phyloP scores from a whole-genome alignment of 2,329 filamentous ascomycete genomes.

The Lachnellula willkommii region DNA sequence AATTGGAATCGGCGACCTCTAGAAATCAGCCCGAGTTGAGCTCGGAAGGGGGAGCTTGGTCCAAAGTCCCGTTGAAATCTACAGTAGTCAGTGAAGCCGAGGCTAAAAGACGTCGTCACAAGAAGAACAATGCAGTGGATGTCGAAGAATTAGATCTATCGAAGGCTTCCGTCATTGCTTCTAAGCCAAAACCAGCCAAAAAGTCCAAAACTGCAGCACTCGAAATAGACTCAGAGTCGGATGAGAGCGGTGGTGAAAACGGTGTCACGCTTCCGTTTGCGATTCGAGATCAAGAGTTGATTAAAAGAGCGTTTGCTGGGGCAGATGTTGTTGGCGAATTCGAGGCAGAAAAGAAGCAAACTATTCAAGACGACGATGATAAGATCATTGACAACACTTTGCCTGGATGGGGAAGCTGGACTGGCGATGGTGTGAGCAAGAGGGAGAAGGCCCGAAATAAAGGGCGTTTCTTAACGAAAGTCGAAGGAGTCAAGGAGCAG shows the following conservation, averaged over 20 bases:
- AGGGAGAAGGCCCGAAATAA: conserved; percentile 60
- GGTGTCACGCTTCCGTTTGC: conserved; percentile 51
- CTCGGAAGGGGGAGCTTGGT: conserved; percentile 32
- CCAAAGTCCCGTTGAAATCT: conserved; percentile 24
- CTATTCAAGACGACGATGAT: conserved; percentile 71
- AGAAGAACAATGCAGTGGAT: conserved; percentile 29
- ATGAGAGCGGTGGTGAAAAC: conserved; percentile 41
- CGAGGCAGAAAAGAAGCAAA: conserved; percentile 68
- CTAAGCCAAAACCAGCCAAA: conserved; percentile 24
- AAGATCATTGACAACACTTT: conserved; percentile 78
- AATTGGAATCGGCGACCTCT: not conserved
- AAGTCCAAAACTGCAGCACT: conserved; percentile 17
- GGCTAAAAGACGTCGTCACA: conserved; percentile 28
- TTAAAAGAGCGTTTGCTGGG: conserved; percentile 81
- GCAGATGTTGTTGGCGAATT: conserved; percentile 81
- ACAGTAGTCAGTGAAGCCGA: conserved; percentile 24
- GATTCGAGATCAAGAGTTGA: conserved; percentile 60
- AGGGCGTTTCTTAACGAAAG: conserved; percentile 57
- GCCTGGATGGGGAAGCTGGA: conserved; percentile 91
- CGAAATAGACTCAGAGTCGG: conserved; percentile 25
- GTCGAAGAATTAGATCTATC: conserved; percentile 31
- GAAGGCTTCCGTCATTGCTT: conserved; percentile 29
- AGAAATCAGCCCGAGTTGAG: conserved; percentile 9
- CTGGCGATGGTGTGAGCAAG: conserved; percentile 73
- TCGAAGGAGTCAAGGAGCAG: conserved; percentile 68